Evolutionary conservation across 495 filamentous ascomycete genomes (phyloP), one percentile per base, ranked within the genome.

Genomic region (Penicillium macrosclerotiorum): DNA sequence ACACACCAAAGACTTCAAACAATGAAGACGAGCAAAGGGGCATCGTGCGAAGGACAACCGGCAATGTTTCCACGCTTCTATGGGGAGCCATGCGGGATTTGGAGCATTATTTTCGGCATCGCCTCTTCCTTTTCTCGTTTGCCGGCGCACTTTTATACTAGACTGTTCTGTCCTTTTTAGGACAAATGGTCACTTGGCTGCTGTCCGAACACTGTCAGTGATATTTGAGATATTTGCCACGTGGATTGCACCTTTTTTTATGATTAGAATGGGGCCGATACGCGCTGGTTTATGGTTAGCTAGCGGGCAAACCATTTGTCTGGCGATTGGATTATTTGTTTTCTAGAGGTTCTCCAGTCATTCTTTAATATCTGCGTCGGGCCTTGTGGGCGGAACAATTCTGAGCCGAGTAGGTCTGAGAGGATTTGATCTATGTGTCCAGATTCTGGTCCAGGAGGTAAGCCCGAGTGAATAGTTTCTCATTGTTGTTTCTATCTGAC

Each of bases 381-480:
- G 67, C 0, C 60, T 81, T 5, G 68, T 70, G 0, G 59, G 42
- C 2, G 74, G 68, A 0, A 65, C 73, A 0, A 68, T 70, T 4
- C 18, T 76, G 1, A 81, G 77, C 36, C 65, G 81, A 0, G 11
- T 82, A 3, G 81, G 81, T 0, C 60, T 84, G 2, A 75, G 81
- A 69, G 75, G 76, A 0, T 82, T 74, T 51, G 81, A 84, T 49
- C 63, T 84, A 0, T 72, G 65, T 30, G 72, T 63, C 9, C 81
- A 84, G 56, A 63, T 64, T 12, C 67, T 83, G 27, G 59, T 84
- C 0, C 81, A 84, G 54, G 75, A 78, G 38, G 75, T 77, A 53
- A 42, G 64, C 52, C 13, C n/a, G n/a, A 22, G 14, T 16, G 42
- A 19, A 8, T 12, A 3, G 2, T 6, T n/a, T 0, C 0, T 14